Evolutionary conservation across 768 basidiomycete genomes (phyloP).

Genomic region (Suillus weaverae): DNA sequence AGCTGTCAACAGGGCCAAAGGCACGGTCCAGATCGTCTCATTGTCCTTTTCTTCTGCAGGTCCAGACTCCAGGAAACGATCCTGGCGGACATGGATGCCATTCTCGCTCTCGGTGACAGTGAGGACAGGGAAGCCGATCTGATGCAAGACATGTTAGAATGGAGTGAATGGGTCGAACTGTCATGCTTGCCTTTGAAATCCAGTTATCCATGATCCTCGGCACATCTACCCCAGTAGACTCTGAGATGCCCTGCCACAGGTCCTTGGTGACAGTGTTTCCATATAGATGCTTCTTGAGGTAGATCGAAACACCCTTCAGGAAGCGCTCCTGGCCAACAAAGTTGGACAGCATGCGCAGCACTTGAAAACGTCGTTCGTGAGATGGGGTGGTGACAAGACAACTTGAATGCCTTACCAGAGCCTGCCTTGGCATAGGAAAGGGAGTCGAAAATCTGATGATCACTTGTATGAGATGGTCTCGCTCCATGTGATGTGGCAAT

Average conservation of each 20-base stretch:
- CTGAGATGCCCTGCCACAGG: slow-evolving; percentile 83
- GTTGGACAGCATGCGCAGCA: slow-evolving; percentile 91
- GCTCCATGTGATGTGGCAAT: not conserved
- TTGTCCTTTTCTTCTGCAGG: slow-evolving; percentile 79
- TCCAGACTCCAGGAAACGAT: slow-evolving; percentile 89
- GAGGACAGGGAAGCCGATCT: slow-evolving; percentile 87
- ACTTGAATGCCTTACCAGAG: slow-evolving; percentile 47
- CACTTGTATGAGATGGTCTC: not conserved
- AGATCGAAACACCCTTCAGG: slow-evolving; percentile 84
- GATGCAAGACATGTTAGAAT: not conserved
- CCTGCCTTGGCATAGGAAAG: slow-evolving; percentile 86
- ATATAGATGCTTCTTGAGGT: slow-evolving; percentile 87
- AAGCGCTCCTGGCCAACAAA: slow-evolving; percentile 89
- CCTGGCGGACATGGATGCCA: slow-evolving; percentile 81
- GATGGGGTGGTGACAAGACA: not conserved
- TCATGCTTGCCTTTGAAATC: slow-evolving; percentile 65
- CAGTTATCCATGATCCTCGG: slow-evolving; percentile 87
- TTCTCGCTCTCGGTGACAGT: slow-evolving; percentile 75
- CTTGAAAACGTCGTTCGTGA: slow-evolving; percentile 32
- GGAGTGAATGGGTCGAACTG: not conserved
- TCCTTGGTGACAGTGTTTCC: slow-evolving; percentile 83
- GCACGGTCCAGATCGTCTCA: slow-evolving; percentile 75
- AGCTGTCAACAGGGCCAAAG: slow-evolving; percentile 33
- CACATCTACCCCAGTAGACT: slow-evolving; percentile 73
- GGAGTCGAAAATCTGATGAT: slow-evolving; percentile 79